Conservation (phyloP, 108 stramenopile genomes). For the Aurantiochytrium sp. region DNA sequence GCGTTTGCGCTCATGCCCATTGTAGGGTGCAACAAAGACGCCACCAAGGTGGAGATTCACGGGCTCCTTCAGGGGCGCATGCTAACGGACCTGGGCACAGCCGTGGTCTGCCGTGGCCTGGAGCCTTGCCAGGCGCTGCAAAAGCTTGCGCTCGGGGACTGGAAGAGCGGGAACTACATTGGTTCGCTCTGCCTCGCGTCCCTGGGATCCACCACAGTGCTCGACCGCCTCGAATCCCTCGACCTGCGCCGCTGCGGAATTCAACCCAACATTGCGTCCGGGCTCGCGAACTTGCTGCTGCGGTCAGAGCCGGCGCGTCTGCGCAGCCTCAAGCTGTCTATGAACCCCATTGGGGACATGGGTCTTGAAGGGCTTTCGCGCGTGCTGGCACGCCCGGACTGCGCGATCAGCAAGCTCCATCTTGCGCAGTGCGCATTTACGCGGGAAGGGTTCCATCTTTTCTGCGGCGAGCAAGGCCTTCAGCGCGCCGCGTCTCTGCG, state of each 20-base stretch:
- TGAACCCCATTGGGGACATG: not conserved
- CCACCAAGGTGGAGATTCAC: not conserved
- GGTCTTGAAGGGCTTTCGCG: not conserved
- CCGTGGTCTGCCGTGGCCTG: not conserved
- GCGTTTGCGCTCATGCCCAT: not conserved
- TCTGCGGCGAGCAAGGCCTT: no score
- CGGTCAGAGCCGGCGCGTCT: not conserved
- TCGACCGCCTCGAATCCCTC: not conserved
- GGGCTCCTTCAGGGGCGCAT: not conserved
- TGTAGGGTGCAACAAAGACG: not conserved
- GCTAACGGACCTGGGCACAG: not conserved
- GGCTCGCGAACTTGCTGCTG: not conserved
- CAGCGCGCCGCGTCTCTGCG: no score
- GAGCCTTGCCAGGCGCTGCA: not conserved
- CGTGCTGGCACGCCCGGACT: not conserved
- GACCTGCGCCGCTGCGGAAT: not conserved
- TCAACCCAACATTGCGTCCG: not conserved
- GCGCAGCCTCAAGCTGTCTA: not conserved
- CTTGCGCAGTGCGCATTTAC: not conserved
- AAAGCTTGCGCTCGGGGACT: not conserved
- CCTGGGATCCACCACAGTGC: not conserved
- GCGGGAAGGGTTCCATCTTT: no score
- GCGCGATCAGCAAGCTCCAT: not conserved
- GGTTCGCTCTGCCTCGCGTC: not conserved
- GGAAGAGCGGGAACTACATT: not conserved